phyloP scores from a whole-genome alignment of 306 rosid genomes.

The Castanospermum australe region DNA sequence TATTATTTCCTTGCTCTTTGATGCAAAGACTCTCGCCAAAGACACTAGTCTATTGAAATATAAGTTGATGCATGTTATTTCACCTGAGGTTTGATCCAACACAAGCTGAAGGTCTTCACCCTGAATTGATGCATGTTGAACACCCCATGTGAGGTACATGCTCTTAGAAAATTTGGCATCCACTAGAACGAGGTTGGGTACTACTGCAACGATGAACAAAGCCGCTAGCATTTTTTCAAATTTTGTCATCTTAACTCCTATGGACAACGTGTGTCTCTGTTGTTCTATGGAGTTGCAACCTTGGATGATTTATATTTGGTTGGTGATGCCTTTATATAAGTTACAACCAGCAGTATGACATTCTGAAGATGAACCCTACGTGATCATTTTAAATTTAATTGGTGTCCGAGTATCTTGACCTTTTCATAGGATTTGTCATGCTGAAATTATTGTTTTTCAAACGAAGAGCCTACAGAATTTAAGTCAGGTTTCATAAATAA shows the following conservation, averaged over 20 bases:
- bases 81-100: slow-evolving; percentile 62
- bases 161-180: slow-evolving; percentile 56
- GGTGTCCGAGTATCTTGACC: not conserved
- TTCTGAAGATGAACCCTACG: slow-evolving; percentile 4
- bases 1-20: not conserved
- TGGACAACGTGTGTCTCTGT: not conserved
- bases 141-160: slow-evolving; percentile 61
- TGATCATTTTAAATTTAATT: slow-evolving; percentile 3
- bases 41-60: slow-evolving; percentile 10
- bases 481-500: slow-evolving; percentile 38
- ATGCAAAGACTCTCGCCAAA: slow-evolving; percentile 7
- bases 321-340: slow-evolving; percentile 43
- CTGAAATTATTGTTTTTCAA: slow-evolving; percentile 31
- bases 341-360: slow-evolving; percentile 2
- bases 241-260: slow-evolving; percentile 39
- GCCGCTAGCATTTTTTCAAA: slow-evolving; percentile 39
- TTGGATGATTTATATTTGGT: slow-evolving; percentile 26
- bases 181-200: slow-evolving; percentile 35
- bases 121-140: slow-evolving; percentile 42
- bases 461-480: slow-evolving; percentile 31
- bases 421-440: slow-evolving; percentile 32
- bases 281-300: slow-evolving; percentile 19
- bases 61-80: slow-evolving; percentile 1
- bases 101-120: slow-evolving; percentile 74
- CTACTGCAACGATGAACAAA: slow-evolving; percentile 36